Percentiles rank a stretch among this genome's conserved stretches.
Evolutionary conservation across 768 basidiomycete genomes (phyloP).

Genomic region (Naganishia vaughanmartiniae): DNA sequence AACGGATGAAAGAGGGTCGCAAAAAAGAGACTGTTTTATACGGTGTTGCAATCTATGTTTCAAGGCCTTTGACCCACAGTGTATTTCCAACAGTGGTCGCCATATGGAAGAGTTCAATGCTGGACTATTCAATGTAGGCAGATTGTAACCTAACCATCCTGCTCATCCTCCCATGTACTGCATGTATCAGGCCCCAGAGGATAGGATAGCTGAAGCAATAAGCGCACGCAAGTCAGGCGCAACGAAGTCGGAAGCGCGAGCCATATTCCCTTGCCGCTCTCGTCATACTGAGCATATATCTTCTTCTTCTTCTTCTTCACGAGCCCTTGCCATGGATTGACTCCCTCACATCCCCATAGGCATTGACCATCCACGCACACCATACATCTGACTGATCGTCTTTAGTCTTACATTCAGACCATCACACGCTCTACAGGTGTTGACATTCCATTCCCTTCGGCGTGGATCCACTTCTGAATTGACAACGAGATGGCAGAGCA

Average conservation of each 20-base stretch:
- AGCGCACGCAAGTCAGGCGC: neutral
- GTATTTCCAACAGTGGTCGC: too few species aligned
- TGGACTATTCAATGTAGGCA: too few species aligned
- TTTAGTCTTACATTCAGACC: neutral
- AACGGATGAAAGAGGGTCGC: too few species aligned
- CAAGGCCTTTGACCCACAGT: too few species aligned
- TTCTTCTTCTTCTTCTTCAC: neutral
- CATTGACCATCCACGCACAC: neutral
- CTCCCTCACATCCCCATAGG: neutral
- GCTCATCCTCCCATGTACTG: too few species aligned
- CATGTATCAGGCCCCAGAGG: too few species aligned
- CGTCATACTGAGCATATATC: neutral
- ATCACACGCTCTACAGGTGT: neutral
- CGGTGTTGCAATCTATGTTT: too few species aligned
- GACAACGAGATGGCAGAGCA: conserved; percentile 9
- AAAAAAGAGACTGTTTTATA: too few species aligned
- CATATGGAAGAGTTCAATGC: too few species aligned
- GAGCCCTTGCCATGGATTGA: neutral
- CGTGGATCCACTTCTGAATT: neutral
- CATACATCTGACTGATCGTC: neutral
- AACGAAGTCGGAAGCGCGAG: neutral
- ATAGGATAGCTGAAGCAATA: neutral
- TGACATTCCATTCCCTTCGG: neutral
- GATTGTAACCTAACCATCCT: too few species aligned
- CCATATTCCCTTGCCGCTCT: neutral